Conservation (phyloP, 106 monocot genomes). For the Apostasia ramifera region DNA sequence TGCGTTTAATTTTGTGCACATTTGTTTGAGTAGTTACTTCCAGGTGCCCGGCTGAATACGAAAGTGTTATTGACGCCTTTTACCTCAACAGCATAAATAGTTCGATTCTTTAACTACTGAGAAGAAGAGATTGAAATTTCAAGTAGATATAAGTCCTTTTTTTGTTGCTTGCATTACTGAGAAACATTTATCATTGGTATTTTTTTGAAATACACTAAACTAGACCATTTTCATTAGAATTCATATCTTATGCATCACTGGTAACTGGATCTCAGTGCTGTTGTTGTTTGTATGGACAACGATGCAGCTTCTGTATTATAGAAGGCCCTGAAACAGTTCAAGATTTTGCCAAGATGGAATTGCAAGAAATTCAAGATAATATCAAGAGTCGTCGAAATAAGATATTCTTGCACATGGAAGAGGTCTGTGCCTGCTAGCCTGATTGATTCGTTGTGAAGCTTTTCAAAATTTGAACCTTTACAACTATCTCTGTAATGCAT, state of each 20-base stretch:
- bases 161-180: background rate
- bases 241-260: background rate
- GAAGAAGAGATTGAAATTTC: background rate
- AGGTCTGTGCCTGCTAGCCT: slow-evolving; percentile 47
- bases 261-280: background rate
- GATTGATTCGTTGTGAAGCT: slow-evolving; percentile 66
- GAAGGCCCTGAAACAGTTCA: slow-evolving; percentile 28
- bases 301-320: slow-evolving; percentile 84
- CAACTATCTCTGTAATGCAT: too few relatives aligned
- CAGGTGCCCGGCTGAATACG: background rate
- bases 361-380: slow-evolving; percentile 93
- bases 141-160: background rate
- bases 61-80: background rate
- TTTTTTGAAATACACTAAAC: background rate
- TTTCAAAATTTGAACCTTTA: slow-evolving; percentile 60
- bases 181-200: background rate
- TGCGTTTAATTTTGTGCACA: background rate
- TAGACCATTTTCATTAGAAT: too few relatives aligned
- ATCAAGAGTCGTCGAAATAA: slow-evolving; percentile 90
- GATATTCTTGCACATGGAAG: slow-evolving; percentile 99
- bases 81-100: background rate
- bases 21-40: background rate
- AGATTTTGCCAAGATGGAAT: slow-evolving; percentile 29
- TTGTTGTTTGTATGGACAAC: background rate
- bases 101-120: too few relatives aligned